phyloP scores from a whole-genome alignment of 2,329 filamentous ascomycete genomes.

The Alternaria sp. region DNA sequence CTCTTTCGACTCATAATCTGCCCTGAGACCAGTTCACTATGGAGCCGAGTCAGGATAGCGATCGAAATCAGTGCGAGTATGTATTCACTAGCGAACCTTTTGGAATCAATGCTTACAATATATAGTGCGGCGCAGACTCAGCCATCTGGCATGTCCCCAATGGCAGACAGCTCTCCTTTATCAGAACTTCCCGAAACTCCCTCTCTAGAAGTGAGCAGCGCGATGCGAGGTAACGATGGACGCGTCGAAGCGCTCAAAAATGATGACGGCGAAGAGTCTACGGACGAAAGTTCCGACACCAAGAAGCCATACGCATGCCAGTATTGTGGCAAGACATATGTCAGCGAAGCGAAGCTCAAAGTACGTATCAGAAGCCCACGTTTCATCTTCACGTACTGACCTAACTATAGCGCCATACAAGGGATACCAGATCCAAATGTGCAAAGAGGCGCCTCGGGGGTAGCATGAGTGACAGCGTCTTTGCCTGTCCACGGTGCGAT shows the following conservation, averaged over 20 bases:
- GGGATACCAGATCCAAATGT: slow-evolving; percentile 2
- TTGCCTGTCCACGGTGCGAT: slow-evolving; percentile 13
- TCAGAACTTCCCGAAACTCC: not conserved
- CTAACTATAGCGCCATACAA: not conserved
- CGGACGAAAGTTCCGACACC: not conserved
- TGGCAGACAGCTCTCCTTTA: not conserved
- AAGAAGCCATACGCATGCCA: not conserved
- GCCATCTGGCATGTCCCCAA: not conserved
- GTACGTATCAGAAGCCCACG: not conserved
- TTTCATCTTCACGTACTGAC: not conserved
- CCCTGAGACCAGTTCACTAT: not conserved
- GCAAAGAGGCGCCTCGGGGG: not conserved
- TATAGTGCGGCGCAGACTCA: not conserved
- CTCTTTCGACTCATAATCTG: not conserved
- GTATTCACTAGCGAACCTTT: not conserved
- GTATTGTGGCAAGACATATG: slow-evolving; percentile 9
- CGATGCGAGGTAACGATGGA: not conserved
- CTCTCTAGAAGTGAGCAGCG: not conserved
- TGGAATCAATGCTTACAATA: not conserved
- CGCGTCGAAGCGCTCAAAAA: not conserved
- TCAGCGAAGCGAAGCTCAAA: not conserved
- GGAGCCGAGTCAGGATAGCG: not conserved
- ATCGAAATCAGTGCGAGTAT: not conserved
- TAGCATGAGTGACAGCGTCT: not conserved
- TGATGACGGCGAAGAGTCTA: not conserved